Evolutionary conservation across 176 grass and related monocot species (phyloP).

Genomic region (Aegilops tauschii): DNA sequence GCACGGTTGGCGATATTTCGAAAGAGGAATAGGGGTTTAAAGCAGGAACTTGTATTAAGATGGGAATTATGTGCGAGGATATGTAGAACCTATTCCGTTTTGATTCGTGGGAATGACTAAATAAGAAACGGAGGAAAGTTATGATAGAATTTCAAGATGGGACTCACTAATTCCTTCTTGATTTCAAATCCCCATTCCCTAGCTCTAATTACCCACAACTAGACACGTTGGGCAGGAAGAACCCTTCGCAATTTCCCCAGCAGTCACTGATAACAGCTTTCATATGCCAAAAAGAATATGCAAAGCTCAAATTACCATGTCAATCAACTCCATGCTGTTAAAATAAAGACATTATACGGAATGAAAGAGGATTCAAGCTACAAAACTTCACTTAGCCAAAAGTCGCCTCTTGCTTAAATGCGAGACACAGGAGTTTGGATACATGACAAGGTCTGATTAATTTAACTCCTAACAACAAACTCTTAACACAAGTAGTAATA

Average conservation of each 20-base stretch:
- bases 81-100: no score
- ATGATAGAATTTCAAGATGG: no score
- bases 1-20: no score
- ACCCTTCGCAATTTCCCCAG: background rate
- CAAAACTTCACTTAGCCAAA: constrained; percentile 29
- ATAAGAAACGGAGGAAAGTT: no score
- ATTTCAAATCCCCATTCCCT: no score
- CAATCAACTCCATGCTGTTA: background rate
- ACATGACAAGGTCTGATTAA: constrained; percentile 27
- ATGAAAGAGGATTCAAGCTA: background rate
- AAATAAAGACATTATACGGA: background rate
- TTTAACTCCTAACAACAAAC: constrained; percentile 33
- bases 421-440: constrained; percentile 7
- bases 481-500: background rate
- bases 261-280: background rate
- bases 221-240: no score
- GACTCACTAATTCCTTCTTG: no score
- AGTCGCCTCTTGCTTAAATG: background rate
- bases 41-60: no score
- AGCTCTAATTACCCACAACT: no score
- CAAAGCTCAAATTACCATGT: background rate
- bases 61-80: no score
- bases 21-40: no score
- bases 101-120: no score
- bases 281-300: background rate